Evolutionary conservation across 2,329 filamentous ascomycete genomes (phyloP), one percentile per base, ranked within the genome.

Genomic region (Ophiostoma piceae): DNA sequence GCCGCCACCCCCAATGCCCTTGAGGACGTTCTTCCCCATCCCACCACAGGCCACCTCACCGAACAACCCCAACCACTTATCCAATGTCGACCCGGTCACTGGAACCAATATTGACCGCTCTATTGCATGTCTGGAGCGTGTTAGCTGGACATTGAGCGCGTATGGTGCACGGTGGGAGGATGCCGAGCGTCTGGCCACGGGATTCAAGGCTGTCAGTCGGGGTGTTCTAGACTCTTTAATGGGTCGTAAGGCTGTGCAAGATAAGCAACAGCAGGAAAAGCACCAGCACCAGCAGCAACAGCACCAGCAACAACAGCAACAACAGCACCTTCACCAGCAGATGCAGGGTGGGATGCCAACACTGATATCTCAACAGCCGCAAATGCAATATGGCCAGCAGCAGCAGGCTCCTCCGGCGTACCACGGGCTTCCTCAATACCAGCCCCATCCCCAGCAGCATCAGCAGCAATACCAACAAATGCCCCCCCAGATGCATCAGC

Each of bases 81-180:
- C 68, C 1, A 67, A 62, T 1, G 68, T 47, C 12, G 67, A 70
- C 4, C 68, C 71, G 5, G 37, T 64, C 14, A 57, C 51, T 19
- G 78, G 81, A 5, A 82, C 86, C 70, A 87, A 87, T 71, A 74
- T 87, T 9, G 82, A 85, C 22, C 80, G 86, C 39, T 88, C 86
- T 71, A 74, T 89, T 16, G 79, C 80, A 37, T 87, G 85, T 69
- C 77, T 90, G 0, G 82, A 84, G 68, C 81, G 82, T 60, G 84
- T 87, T 8, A 80, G 81, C 3, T 80, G 84, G 71, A 86, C 84
- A 0, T 77, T 90, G 22, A 80, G 79, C 16, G 82, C 80, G n/a
- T 88, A 85, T 71, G 86, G 86, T 43, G 81, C 86, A 72, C 80
- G 86, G 1, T 90, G 87, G 87, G 82, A 83, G 3, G 82, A 87